phyloP scores from a whole-genome alignment of 1,139 yeast species.

The Saccharomyces hybrid region DNA sequence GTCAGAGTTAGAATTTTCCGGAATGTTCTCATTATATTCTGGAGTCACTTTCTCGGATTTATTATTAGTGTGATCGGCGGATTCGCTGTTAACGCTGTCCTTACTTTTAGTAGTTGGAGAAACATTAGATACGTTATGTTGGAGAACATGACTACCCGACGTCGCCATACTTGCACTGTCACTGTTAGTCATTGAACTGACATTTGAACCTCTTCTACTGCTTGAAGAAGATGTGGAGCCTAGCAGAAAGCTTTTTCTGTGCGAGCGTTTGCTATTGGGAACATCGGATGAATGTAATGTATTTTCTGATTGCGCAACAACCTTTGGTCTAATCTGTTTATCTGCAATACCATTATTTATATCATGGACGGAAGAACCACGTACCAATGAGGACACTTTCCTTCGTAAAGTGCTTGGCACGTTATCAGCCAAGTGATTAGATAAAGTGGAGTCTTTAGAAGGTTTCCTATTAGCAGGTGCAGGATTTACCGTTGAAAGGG shows the following conservation, averaged over 20 bases:
- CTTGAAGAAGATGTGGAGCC: slow-evolving; percentile 6
- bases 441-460: not conserved
- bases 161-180: slow-evolving; percentile 2
- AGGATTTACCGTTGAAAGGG: slow-evolving; percentile 1
- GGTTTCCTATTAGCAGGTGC: slow-evolving; percentile 2
- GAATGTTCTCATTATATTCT: not conserved
- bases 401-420: slow-evolving; percentile 2
- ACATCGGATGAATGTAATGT: not conserved
- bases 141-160: slow-evolving; percentile 3
- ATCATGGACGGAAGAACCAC: not conserved
- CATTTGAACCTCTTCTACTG: slow-evolving; percentile 14
- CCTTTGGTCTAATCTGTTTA: not conserved
- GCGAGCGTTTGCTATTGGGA: not conserved
- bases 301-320: not conserved
- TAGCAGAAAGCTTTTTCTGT: slow-evolving; percentile 1
- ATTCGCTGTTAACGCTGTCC: not conserved
- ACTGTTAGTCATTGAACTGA: slow-evolving; percentile 8
- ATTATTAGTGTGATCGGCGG: not conserved
- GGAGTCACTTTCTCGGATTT: not conserved
- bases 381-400: slow-evolving; percentile 4
- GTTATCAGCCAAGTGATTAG: not conserved
- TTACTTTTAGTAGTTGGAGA: slow-evolving; percentile 1
- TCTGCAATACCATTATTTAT: not conserved
- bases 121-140: not conserved
- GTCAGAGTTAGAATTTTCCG: not conserved